These are phyloP conservation scores for Phytophthora citricola DNA, from an alignment of 352 stramenopile species.

Conservation along the genomic window DNA sequence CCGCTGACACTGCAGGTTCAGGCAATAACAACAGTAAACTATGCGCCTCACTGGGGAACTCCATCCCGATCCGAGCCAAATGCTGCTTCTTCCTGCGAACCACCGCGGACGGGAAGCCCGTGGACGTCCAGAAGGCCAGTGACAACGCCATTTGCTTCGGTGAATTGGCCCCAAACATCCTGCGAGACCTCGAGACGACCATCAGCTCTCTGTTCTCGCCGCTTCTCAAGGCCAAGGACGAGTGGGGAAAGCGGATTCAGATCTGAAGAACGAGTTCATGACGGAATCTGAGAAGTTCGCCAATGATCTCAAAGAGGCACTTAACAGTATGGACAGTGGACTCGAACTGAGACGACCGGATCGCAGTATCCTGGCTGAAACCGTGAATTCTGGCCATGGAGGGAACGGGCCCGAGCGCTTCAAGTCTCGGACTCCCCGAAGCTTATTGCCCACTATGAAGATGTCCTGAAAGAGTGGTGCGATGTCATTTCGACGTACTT, in stretches of 20 bases:
- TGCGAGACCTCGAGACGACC: constrained; percentile 81
- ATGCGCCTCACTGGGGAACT: constrained; percentile 71
- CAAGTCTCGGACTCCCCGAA: constrained; percentile 88
- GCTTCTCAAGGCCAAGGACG: constrained; percentile 92
- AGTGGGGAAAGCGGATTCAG: constrained; percentile 95
- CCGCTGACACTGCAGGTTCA: not conserved
- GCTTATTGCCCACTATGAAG: constrained; percentile 94
- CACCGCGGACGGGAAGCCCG: constrained; percentile 70
- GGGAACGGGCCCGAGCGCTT: constrained; percentile 59
- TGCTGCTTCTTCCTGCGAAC: constrained; percentile 88
- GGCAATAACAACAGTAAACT: constrained; percentile 58
- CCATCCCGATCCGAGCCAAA: constrained; percentile 76
- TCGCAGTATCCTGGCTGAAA: constrained; percentile 73
- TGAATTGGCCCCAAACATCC: constrained; percentile 85
- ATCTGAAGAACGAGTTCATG: constrained; percentile 94
- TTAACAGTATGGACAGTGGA: constrained; percentile 96
- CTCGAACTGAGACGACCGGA: constrained; percentile 93
- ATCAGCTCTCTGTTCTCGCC: constrained; percentile 91
- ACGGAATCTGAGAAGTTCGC: constrained; percentile 96
- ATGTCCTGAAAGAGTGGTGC: constrained; percentile 98
- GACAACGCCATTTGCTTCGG: constrained; percentile 86
- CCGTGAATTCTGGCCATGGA: constrained; percentile 46
- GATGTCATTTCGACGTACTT: constrained; percentile 95
- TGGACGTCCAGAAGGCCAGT: constrained; percentile 76
- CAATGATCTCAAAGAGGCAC: constrained; percentile 93